Evolutionary conservation across 768 basidiomycete genomes (phyloP), one percentile per base, ranked within the genome.

Genomic region (Mycena crocata): DNA sequence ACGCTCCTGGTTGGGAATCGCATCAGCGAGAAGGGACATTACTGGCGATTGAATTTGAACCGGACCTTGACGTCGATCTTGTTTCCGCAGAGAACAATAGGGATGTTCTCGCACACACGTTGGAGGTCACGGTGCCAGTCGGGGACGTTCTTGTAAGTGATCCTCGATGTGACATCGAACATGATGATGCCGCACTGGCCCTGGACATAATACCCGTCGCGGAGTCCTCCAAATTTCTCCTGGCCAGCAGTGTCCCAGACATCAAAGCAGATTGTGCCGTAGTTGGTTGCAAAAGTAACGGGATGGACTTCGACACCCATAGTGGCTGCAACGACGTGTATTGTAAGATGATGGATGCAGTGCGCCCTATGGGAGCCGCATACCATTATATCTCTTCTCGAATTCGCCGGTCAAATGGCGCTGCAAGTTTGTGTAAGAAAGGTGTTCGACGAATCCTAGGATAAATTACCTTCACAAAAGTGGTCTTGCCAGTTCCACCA

Each of bases 91-190:
- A 99, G 89, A 28, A 99, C 98, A 77, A 99, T 98, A 67, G 98
- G 98, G 77, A 99, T 99, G 85, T 95, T 98, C 85, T 99, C 98
- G 83, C 98, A 99, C 60, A 99, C 98, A 69, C 98, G 95, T 85
- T 99, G 97, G 74, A 96, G 93, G 81, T 99, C 98, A 77, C 98
- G 93, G 87, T 99, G 97, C 98, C 98, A 99, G 88, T 99, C 99
- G 73, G 98, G 98, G 34, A 99, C 98, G 80, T 98, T 99, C 87
- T 99, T 99, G 87, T 99, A 99, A 62, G 98, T 99, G 89, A 99
- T 99, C 76, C 98, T 91, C 59, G 98, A 98, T 65, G 98, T 99
- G 70, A 99, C 97, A 75, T 95, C 98, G 85, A 99, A 99, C 98
- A 99, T 99, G 90, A 99, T 99, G 86, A 99, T 99, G 74, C 98